Evolutionary conservation across 805 yeast genomes (phyloP), one percentile per base, ranked within the genome.

Genomic region (Yamadazyma akitaensis): DNA sequence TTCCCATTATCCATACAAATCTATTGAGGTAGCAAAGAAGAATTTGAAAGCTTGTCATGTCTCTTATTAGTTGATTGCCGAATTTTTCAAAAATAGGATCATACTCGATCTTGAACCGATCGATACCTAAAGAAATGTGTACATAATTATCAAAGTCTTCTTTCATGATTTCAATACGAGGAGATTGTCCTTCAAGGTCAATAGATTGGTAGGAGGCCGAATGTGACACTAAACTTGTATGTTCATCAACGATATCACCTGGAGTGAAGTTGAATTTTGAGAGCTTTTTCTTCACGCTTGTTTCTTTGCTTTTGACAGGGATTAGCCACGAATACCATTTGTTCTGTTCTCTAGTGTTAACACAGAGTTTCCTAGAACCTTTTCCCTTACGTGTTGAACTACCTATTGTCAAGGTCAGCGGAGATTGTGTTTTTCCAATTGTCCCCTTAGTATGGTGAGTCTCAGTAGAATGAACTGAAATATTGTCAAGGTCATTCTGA

Each of bases 391-490:
- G 9, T 28, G 10, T 11, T 11, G n/a, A 28, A n/a, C 30, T 34
- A n/a, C 33, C 31, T 18, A 26, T n/a, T 5, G 21, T 26, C 12
- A 31, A 38, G 12, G 16, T 17, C 25, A 26, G n/a, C 5, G 19
- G 19, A 9, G 37, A 33, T 14, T 3, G 5, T 3, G 5, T 14
- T n/a, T 11, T 14, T 5, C 64, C 64, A 11, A 64, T 64, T 12
- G 63, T 63, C 13, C 64, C 66, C 8, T 65, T 64, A 17, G 61
- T 64, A 33, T 50, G 51, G 33, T 55, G 58, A 2, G 51, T 51
- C 18, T 49, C 52, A 5, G 34, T 33, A 5, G 52, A 42, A 25
- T 47, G 46, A 5, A 51, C 19, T 5, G 52, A 47, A 5, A 13
- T n/a, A 39, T 30, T 30, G 38, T 50, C 53, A n/a, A 37, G 38